Evolutionary conservation across 352 stramenopile species (phyloP), one percentile per base, ranked within the genome.

Genomic region (Phytopythium vexans): DNA sequence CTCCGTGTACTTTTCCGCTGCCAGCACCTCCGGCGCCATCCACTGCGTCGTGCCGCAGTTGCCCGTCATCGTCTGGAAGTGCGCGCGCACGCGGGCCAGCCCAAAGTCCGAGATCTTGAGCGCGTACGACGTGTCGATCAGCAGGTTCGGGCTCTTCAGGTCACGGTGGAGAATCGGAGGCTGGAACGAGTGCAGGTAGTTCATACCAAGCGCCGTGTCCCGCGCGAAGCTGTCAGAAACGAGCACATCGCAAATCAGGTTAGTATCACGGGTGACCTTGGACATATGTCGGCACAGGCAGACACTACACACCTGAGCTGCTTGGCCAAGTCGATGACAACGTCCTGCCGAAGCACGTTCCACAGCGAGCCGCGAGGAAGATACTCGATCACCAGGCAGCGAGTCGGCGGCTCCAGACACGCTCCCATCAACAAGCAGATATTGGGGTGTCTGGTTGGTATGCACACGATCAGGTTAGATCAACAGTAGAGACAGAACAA

Each of bases 101-200:
- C 85, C 85, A 73, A 95, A 95, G 69, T 95, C 85, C n/a, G 82
- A 92, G 52, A 95, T 92, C 69, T 95, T 95, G 68, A 92, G 83
- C 35, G 73, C 69, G 57, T 88, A 95, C 15, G 77, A 86, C 16
- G 69, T 74, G 46, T 91, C 77, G 6, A 93, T 80, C 27, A 95
- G 67, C 41, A 95, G 55, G 43, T 95, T 95, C 10, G 82, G 82
- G 54, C 81, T 92, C 68, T 95, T 95, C 49, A 95, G 69, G 54
- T 95, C 85, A 31, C 85, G 85, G 65, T 95, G 85, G 37, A 95
- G 62, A 49, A 95, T 95, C 37, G 82, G 82, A 21, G 82, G 85
- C 50, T 93, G 77, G 58, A 93, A 92, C 38, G 82, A 89, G 62
- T 95, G 85, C 21, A 95, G 56, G 52, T 95, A 95, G 59, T 92